Evolutionary conservation across 768 basidiomycete species (phyloP).

Genomic region (Podaxis sp.): DNA sequence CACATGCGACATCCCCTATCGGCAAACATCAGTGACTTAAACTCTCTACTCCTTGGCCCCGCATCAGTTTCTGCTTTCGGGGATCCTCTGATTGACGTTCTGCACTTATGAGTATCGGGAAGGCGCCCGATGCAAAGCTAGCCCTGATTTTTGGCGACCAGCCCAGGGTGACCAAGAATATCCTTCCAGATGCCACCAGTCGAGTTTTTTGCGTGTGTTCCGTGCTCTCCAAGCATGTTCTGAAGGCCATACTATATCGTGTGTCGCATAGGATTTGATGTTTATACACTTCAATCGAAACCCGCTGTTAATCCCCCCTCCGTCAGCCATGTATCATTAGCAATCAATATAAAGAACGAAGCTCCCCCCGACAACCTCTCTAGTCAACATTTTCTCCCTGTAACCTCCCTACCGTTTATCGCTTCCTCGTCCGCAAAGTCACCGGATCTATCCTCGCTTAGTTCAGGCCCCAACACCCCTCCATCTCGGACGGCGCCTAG

Average conservation of each 20-base stretch:
- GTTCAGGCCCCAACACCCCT: neutral
- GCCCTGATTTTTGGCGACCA: neutral
- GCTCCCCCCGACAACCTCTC: neutral
- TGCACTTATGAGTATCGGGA: neutral
- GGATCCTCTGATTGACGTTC: neutral
- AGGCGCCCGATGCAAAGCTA: neutral
- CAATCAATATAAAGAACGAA: neutral
- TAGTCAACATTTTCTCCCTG: neutral
- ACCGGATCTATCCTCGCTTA: neutral
- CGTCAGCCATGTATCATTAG: no score
- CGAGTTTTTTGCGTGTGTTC: neutral
- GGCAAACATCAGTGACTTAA: no score
- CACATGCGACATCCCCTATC: no score
- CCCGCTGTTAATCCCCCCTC: no score
- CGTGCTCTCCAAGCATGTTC: no score
- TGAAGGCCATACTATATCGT: no score
- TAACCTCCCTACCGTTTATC: no score
- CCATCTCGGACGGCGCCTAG: neutral
- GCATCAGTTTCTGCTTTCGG: no score
- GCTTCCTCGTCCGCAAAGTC: neutral
- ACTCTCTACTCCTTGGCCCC: no score
- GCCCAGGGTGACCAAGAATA: slow-evolving; percentile 8
- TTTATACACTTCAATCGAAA: no score
- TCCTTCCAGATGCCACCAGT: neutral
- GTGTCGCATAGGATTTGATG: no score